These are phyloP conservation scores for Colletotrichum nymphaeae DNA, from an alignment of 2,329 filamentous ascomycete genomes.

Conservation along the genomic window DNA sequence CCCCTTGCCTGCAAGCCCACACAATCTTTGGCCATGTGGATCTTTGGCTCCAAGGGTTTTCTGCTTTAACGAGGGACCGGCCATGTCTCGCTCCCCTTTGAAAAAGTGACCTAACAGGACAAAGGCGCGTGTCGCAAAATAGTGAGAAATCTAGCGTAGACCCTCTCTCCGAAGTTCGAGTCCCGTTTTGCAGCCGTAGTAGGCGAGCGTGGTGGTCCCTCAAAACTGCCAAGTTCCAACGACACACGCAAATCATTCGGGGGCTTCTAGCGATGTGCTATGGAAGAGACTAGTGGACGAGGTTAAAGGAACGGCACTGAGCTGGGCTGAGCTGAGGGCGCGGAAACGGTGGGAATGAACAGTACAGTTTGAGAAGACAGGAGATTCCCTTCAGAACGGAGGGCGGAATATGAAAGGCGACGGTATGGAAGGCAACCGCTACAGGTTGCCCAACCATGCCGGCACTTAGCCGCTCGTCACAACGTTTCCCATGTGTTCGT, in stretches of 20 bases:
- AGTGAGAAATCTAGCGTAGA: background rate
- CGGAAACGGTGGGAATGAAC: background rate
- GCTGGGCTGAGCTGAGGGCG: background rate
- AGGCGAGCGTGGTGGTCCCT: background rate
- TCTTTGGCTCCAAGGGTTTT: background rate
- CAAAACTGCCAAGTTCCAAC: background rate
- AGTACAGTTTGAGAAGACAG: background rate
- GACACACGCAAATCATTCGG: background rate
- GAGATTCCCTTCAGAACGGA: background rate
- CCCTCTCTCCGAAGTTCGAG: background rate
- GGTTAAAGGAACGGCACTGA: background rate
- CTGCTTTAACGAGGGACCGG: background rate
- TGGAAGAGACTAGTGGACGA: background rate
- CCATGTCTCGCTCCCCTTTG: background rate
- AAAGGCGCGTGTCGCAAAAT: slow-evolving; percentile 23
- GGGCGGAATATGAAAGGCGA: background rate
- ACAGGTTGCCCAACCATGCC: slow-evolving; percentile 26
- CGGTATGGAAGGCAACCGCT: background rate
- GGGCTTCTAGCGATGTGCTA: background rate
- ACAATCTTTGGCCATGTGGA: slow-evolving; percentile 20
- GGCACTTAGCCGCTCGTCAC: slow-evolving; percentile 31
- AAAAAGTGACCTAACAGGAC: slow-evolving; percentile 23
- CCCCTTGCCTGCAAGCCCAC: background rate
- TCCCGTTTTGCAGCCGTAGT: background rate
- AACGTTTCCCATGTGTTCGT: slow-evolving; percentile 26